phyloP scores from a whole-genome alignment of 1,284 basidiomycete genomes.

The Ganoderma lingzhi region DNA sequence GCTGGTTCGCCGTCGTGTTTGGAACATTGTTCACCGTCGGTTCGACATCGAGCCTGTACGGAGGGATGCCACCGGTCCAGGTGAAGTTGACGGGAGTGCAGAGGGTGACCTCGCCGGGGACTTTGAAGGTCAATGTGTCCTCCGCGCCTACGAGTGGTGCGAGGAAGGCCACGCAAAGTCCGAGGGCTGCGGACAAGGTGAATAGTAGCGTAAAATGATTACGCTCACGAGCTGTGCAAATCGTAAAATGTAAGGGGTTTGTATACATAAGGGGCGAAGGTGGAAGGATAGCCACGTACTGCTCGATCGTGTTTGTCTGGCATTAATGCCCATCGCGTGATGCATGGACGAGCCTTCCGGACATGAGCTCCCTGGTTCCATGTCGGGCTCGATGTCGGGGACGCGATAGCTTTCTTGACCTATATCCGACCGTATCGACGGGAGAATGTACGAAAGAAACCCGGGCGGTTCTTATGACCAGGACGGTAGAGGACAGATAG shows the following conservation, averaged over 20 bases:
- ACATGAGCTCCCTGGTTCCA: not conserved
- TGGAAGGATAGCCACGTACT: not conserved
- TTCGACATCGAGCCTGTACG: slow-evolving; percentile 13
- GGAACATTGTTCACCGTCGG: not conserved
- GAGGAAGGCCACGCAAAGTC: not conserved
- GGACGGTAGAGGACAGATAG: too few relatives aligned
- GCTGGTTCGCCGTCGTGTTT: slow-evolving; percentile 63
- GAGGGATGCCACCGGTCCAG: slow-evolving; percentile 15
- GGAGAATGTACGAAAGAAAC: not conserved
- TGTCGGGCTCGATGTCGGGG: not conserved
- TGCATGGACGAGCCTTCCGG: not conserved
- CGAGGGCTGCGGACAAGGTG: not conserved
- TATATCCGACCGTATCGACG: not conserved
- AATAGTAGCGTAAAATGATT: not conserved
- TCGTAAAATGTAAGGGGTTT: not conserved
- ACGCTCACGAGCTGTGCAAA: not conserved
- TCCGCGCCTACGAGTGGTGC: not conserved
- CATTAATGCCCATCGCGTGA: not conserved
- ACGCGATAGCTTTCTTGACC: not conserved
- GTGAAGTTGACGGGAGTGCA: slow-evolving; percentile 12
- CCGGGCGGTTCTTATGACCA: not conserved
- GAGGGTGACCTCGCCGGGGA: not conserved
- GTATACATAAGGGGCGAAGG: not conserved
- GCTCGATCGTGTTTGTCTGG: not conserved
- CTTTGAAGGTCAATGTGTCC: not conserved